Base-by-base conservation (phyloP, 495 filamentous ascomycete species). In the Clavariopsis aquatica region DNA sequence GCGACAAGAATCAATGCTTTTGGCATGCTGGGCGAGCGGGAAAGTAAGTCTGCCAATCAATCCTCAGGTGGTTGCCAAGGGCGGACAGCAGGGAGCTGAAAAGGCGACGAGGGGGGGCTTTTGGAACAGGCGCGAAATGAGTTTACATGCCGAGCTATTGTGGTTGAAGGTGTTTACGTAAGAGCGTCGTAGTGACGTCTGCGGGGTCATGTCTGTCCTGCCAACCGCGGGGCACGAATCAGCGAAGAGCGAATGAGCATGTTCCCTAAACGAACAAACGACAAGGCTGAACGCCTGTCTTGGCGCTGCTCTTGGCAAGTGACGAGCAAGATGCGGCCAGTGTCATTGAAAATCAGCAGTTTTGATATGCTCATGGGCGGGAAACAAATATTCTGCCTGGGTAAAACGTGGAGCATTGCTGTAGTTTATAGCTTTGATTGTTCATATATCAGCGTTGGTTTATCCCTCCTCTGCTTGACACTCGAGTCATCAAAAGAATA, bases 1-100 rank as follows among this genome's bases (percentile, higher is more conserved):
- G 72, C 72, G 15, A 74, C 65, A 22, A 74, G 64, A 15, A 74
- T 56, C 19, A 74, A 63, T 7, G 70, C 70, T 56, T 66, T 60
- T 12, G 69, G 69, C 65, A 63, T 68, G 28, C 28, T 64, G 41
- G n/a, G 38, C 38, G 6, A 43, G 38, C 38, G 6, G n/a, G n/a
- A n/a, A n/a, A n/a, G n/a, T n/a, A n/a, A n/a, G n/a, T n/a, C n/a
- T n/a, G n/a, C n/a, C n/a, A n/a, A 43, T n/a, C 6, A 3, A 2
- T 9, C 38, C 9, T 17, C 3, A 2, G 3, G 15, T 43, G 38
- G 38, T 43, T 43, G 17, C 45, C 19, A 9, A 51, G 1, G 26
- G 5, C 26, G 47, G 20, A 17, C 8, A 51, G 19, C 19, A n/a
- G n/a, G n/a, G n/a, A n/a, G 8, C 10, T n/a, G 19, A 24, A 4